phyloP scores from a whole-genome alignment of 176 grass and related monocot genomes.

The Oryza glaberrima region DNA sequence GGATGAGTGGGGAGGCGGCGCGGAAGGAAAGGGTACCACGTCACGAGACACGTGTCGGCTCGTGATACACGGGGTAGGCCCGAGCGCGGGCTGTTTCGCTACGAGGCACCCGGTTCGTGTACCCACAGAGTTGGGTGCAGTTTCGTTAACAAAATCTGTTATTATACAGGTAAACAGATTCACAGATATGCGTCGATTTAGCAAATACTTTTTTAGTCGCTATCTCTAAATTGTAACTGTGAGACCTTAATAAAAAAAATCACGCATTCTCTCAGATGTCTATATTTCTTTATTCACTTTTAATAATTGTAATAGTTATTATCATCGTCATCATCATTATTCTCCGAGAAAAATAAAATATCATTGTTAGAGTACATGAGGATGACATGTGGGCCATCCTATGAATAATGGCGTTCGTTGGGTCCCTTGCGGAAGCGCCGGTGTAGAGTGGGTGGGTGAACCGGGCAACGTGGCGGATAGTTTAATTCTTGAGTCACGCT shows the following conservation, averaged over 20 bases:
- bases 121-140: neutral
- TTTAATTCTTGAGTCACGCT: constrained; percentile 21
- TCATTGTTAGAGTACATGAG: too few species aligned
- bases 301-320: too few species aligned
- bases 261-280: too few species aligned
- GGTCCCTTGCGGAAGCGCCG: neutral
- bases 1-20: constrained; percentile 3
- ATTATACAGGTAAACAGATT: too few species aligned
- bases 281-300: too few species aligned
- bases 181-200: too few species aligned
- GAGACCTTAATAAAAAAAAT: too few species aligned
- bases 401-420: neutral
- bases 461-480: neutral
- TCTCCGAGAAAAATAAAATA: too few species aligned
- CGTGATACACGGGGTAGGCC: constrained; percentile 45
- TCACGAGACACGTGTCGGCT: constrained; percentile 55
- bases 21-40: constrained; percentile 46
- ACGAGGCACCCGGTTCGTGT: neutral
- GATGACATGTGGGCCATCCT: neutral
- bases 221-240: too few species aligned
- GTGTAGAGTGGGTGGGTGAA: neutral
- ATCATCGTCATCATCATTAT: too few species aligned
- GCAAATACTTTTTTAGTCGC: too few species aligned
- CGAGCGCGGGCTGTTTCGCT: constrained; percentile 8
- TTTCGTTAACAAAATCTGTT: too few species aligned